Percentiles rank a stretch among this genome's conserved stretches.
Conservation (phyloP, 257 asterid genomes). For the Rhazya stricta region DNA sequence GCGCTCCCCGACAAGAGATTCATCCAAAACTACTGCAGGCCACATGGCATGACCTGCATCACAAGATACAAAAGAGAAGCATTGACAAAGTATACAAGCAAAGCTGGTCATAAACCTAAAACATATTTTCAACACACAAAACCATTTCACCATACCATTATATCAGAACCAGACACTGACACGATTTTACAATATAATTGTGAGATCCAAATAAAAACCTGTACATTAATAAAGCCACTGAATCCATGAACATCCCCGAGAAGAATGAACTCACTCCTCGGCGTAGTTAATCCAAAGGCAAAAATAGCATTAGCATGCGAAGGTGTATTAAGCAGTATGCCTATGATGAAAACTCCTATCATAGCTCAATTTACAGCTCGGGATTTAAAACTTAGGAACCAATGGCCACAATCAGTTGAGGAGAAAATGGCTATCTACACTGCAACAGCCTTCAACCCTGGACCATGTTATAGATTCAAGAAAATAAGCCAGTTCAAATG, state of each 20-base stretch:
- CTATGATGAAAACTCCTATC: background rate
- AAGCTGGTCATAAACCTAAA: background rate
- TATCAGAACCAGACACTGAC: background rate
- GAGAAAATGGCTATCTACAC: background rate
- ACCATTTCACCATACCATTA: background rate
- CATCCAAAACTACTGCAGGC: slow-evolving; percentile 92
- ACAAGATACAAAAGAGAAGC: slow-evolving; percentile 12
- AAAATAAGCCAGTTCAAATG: background rate
- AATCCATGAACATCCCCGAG: background rate
- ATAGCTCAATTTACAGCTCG: background rate
- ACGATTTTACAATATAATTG: background rate
- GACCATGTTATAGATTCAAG: background rate
- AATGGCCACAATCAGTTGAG: background rate
- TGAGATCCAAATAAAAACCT: background rate
- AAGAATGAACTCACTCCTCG: background rate
- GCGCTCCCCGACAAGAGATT: slow-evolving; percentile 58
- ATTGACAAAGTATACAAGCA: background rate
- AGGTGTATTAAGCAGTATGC: background rate
- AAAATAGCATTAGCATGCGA: background rate
- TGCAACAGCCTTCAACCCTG: background rate
- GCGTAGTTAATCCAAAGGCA: background rate
- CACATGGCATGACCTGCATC: slow-evolving; percentile 90
- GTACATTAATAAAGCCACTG: background rate
- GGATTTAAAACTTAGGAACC: background rate
- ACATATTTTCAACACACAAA: background rate